phyloP scores from a whole-genome alignment of 495 filamentous ascomycete genomes.

The Xylaria sp. region DNA sequence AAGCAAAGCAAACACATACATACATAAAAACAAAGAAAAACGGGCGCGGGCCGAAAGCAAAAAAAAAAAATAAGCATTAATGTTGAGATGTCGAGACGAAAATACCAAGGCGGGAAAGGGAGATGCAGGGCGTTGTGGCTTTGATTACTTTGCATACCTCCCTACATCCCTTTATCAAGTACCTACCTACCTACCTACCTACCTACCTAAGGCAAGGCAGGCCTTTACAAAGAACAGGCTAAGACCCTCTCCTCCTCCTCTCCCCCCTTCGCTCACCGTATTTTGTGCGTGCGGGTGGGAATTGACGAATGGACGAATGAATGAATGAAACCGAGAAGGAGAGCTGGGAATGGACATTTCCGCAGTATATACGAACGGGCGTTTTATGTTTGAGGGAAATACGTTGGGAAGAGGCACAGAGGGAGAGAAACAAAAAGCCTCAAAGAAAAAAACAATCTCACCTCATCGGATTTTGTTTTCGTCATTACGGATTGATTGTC shows the following conservation, averaged over 20 bases:
- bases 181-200: no score
- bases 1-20: no score
- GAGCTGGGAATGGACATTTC: no score
- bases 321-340: no score
- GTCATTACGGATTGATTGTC: neutral
- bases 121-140: slow-evolving; percentile 7
- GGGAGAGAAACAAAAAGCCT: neutral
- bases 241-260: no score
- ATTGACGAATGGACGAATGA: no score
- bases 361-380: neutral
- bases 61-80: no score
- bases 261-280: neutral
- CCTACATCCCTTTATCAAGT: neutral
- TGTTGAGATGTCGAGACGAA: no score
- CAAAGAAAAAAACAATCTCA: neutral
- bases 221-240: no score
- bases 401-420: neutral
- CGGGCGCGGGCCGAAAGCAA: no score
- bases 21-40: no score
- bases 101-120: neutral
- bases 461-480: neutral
- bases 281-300: neutral
- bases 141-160: slow-evolving; percentile 14
- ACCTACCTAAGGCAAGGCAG: no score
- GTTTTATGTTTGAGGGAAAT: neutral